phyloP scores from a whole-genome alignment of 352 stramenopile genomes.

The Chrysophaeum taylorii region DNA sequence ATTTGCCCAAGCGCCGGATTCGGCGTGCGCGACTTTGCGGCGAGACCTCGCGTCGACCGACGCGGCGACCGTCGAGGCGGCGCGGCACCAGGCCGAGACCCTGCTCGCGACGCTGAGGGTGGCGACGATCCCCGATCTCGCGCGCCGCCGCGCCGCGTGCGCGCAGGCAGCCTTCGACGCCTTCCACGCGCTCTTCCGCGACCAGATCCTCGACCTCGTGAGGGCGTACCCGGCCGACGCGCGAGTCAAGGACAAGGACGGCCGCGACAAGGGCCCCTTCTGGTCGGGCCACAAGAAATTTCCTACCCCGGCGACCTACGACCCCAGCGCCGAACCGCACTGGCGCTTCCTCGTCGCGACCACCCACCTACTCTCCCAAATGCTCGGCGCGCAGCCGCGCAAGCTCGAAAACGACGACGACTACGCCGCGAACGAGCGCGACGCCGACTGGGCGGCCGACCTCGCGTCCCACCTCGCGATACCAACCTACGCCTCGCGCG shows the following conservation, averaged over 20 bases:
- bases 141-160: slow-evolving; percentile 36
- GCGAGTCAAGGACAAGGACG: slow-evolving; percentile 34
- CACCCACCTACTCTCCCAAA: slow-evolving; percentile 65
- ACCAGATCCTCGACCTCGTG: slow-evolving; percentile 70
- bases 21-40: background rate
- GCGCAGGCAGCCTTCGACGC: slow-evolving; percentile 54
- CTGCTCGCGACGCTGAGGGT: slow-evolving; percentile 50
- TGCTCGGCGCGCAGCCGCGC: slow-evolving; percentile 5
- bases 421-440: slow-evolving; percentile 18
- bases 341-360: slow-evolving; percentile 73
- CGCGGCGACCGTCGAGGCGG: background rate
- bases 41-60: background rate
- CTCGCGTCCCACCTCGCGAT: slow-evolving; percentile 12
- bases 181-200: slow-evolving; percentile 65
- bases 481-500: slow-evolving; percentile 25
- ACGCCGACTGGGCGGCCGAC: background rate
- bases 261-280: slow-evolving; percentile 59
- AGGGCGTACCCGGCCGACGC: slow-evolving; percentile 45
- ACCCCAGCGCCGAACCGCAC: slow-evolving; percentile 59
- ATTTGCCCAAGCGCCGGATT: background rate
- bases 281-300: slow-evolving; percentile 93
- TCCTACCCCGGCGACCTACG: slow-evolving; percentile 67
- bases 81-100: slow-evolving; percentile 29
- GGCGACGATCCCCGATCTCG: slow-evolving; percentile 49
- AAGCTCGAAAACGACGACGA: slow-evolving; percentile 13